Evolutionary conservation across 2,329 filamentous ascomycete species (phyloP).

Genomic region (Orbilia blumenaviensis): DNA sequence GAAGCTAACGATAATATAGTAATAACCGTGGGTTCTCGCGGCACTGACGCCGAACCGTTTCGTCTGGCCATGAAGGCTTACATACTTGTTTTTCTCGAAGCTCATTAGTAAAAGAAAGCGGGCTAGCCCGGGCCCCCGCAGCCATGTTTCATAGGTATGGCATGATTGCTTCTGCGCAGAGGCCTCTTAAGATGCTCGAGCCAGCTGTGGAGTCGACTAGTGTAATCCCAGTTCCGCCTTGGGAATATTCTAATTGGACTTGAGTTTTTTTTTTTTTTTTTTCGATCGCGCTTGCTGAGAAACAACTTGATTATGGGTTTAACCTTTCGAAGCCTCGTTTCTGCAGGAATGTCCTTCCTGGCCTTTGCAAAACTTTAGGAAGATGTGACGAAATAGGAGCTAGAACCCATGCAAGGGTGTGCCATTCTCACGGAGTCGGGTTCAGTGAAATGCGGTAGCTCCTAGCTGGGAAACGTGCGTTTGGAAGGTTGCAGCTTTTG

Average conservation of each 20-base stretch:
- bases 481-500: slow-evolving; percentile 49
- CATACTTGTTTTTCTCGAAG: not conserved
- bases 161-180: no score
- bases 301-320: no score
- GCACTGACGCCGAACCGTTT: not conserved
- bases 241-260: not conserved
- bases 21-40: not conserved
- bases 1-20: not conserved
- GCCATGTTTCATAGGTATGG: slow-evolving; percentile 8
- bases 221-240: not conserved
- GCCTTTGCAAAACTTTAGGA: no score
- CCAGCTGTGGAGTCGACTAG: no score
- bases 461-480: slow-evolving; percentile 45
- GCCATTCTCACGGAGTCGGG: slow-evolving; percentile 2
- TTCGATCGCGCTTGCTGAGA: no score
- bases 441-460: not conserved
- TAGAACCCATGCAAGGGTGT: not conserved
- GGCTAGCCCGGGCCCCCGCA: slow-evolving; percentile 5
- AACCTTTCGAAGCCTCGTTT: not conserved
- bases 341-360: no score
- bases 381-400: not conserved
- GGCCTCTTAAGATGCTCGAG: no score
- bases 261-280: not conserved
- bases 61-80: not conserved
- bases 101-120: not conserved